Conservation (phyloP, 768 basidiomycete genomes). For the Mrakia hoshinonis region DNA sequence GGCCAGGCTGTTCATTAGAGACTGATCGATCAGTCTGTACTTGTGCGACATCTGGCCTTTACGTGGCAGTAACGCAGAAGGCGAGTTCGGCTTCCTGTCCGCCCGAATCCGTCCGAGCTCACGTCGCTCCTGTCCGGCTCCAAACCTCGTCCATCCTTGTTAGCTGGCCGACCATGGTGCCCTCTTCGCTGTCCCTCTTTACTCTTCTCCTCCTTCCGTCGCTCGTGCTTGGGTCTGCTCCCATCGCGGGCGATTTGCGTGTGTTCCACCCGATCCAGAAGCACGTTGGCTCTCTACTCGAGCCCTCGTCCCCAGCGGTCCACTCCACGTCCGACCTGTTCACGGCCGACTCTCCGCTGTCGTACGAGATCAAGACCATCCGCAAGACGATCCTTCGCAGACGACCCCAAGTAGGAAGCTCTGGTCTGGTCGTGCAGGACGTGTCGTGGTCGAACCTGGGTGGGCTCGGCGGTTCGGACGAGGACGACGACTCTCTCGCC, state of each 20-base stretch:
- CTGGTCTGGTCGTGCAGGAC: background rate
- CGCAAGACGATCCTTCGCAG: background rate
- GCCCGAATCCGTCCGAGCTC: too few species aligned
- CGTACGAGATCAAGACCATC: conserved; percentile 1
- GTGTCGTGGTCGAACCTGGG: background rate
- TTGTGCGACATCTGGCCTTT: too few species aligned
- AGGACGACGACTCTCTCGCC: background rate
- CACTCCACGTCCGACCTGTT: background rate
- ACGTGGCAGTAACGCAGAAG: too few species aligned
- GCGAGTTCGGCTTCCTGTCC: too few species aligned
- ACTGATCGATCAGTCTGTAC: too few species aligned
- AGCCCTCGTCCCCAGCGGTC: background rate
- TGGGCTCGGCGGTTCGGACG: background rate
- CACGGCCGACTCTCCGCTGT: background rate
- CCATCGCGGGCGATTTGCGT: background rate
- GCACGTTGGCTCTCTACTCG: background rate
- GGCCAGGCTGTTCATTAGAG: too few species aligned
- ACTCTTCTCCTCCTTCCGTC: background rate
- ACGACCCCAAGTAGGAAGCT: background rate
- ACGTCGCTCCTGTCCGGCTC: background rate
- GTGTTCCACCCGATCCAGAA: background rate
- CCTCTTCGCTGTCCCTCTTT: background rate
- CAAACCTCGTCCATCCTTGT: background rate
- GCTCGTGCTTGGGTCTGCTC: background rate
- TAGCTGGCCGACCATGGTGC: background rate